Conservation (phyloP, 371 early-diverging fungal genomes). For the Phascolomyces articulosus region DNA sequence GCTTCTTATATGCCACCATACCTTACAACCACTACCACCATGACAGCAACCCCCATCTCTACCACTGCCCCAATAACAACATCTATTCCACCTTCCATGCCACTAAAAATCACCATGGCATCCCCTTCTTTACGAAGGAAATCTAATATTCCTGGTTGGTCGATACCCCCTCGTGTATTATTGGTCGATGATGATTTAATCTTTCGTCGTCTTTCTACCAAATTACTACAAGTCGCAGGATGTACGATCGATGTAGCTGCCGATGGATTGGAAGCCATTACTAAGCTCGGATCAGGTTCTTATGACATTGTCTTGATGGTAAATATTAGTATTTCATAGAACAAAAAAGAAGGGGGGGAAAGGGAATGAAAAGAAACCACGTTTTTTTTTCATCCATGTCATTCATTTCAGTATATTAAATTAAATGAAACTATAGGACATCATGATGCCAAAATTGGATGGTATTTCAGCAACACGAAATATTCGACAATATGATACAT, state of each 20-base stretch:
- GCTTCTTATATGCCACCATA: too few relatives aligned
- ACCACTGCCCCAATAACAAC: neutral
- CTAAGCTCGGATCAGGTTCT: conserved; percentile 57
- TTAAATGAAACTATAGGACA: conserved; percentile 54
- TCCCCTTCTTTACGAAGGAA: conserved; percentile 21
- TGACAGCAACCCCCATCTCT: neutral
- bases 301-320: conserved; percentile 84
- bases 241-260: conserved; percentile 75
- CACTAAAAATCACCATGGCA: conserved; percentile 6
- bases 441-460: conserved; percentile 78
- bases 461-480: conserved; percentile 73
- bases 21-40: neutral
- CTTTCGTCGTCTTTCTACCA: conserved; percentile 64
- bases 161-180: conserved; percentile 68
- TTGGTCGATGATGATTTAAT: conserved; percentile 79
- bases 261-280: conserved; percentile 76
- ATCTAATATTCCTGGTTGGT: conserved; percentile 52
- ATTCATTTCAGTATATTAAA: too few relatives aligned
- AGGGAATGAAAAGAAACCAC: too few relatives aligned
- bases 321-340: conserved; percentile 7
- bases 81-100: conserved; percentile 6
- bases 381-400: too few relatives aligned
- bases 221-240: conserved; percentile 71
- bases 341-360: too few relatives aligned
- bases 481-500: conserved; percentile 74